Evolutionary conservation across 1,284 basidiomycete genomes (phyloP), one percentile per base, ranked within the genome.

Genomic region (Cryptococcus hybrid): DNA sequence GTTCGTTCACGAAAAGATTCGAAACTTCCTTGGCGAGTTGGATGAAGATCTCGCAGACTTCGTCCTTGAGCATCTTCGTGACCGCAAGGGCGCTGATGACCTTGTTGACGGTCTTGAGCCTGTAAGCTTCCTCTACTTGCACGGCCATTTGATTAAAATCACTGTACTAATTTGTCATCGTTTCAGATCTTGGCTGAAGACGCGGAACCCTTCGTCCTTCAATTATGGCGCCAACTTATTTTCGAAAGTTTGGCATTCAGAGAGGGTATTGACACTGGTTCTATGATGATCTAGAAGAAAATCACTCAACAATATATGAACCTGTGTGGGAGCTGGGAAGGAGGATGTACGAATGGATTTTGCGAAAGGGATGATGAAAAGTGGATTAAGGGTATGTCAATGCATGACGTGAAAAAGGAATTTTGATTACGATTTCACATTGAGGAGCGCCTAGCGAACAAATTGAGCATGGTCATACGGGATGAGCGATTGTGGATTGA

Each of bases 91-190:
- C 12, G 88, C 90, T 0, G 82, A 83, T 54, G 90, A 90, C 66
- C 82, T 94, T 0, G 84, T 91, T 7, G 91, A 93, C 66, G 90
- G 89, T 12, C 79, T 95, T 38, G 89, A 90, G 77, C 88, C 89
- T 60, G 92, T 93, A 79, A 70, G 90, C 83, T 6, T 54, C 7
- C 30, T 52, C 7, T 43, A 36, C 48, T 49, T 56, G 11, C 47
- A 12, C 30, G 30, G 30, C 30, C 30, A 30, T 30, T 30, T 30
- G 30, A 30, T 30, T 30, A 4, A 18, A 30, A 34, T 40, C 8
- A 12, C 36, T 30, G 30, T 24, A 8, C 24, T 45, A 51, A 51
- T 39, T 46, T 53, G 35, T 52, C 47, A 8, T 42, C 2, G 4
- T 43, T 34, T 3, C 37, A 93, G 91, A 89, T 93, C 5, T 80